Evolutionary conservation across 768 basidiomycete genomes (phyloP), one percentile per base, ranked within the genome.

Genomic region (Candolleomyces eurysporus): DNA sequence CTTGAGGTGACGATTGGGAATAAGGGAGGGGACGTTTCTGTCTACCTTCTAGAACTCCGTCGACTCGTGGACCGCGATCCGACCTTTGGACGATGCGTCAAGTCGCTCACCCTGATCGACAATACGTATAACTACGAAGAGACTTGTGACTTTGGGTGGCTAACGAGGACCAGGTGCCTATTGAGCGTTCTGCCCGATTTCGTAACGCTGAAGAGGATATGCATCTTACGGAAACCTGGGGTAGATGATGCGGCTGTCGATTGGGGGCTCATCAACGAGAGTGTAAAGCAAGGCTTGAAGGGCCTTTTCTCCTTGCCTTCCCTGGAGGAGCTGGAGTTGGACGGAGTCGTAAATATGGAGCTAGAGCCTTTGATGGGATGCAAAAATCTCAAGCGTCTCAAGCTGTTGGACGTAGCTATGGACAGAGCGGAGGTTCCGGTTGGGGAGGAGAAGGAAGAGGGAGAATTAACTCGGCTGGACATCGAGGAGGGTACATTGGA

Each of bases 331-430:
- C 36, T 55, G 11, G 32, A n/a, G 6, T 36, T 55, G 53, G 32
- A 55, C 32, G 16, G 53, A 4, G 40, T 55, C 36, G 40, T 55
- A 11, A 55, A 55, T 22, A 55, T 55, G 53, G 53, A 55, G 36
- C 8, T 55, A 19, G n/a, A 31, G 11, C 53, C 40, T 9, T 36
- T 55, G 26, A 55, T 55, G n/a, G 53, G 40, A n/a, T 55, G 53
- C 36, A 17, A 31, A 10, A 55, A 40, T 31, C 17, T 55, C 30
- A 55, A 26, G 17, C 16, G 14, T 6, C 53, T 55, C 17, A 39
- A 31, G 6, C 32, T 55, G 32, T 14, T 36, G 16, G 17, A 17
- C 10, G n/a, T 55, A n/a, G 17, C 53, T 19, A 4, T 53, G 22
- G 22, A 19, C 19, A 22, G 22, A 14, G 21, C 14, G 11, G 51